Evolutionary conservation across 495 filamentous ascomycete genomes (phyloP), one percentile per base, ranked within the genome.

Genomic region (Penicillium robsamsonii): DNA sequence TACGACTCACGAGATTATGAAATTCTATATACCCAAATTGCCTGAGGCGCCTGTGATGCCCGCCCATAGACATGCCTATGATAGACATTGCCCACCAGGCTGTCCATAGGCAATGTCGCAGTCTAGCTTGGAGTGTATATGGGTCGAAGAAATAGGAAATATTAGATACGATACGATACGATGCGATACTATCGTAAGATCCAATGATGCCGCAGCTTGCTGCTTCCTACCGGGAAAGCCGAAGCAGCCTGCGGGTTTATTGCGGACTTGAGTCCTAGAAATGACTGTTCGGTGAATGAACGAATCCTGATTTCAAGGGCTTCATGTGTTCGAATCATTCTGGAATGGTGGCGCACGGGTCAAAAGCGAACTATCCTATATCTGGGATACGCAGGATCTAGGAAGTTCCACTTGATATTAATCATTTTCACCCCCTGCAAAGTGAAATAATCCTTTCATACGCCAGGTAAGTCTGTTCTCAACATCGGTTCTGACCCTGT

Each of bases 331-430:
- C 33, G 33, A 37, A 37, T 37, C 33, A 37, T 3, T 37, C 33
- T 15, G 33, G 33, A 37, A 8, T 37, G 33, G 33, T 27, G 29
- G 30, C 55, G 41, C 42, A 51, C 31, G 55, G 35, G 46, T 30
- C 27, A 27, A 37, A 24, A 50, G 29, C 22, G 22, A 24, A 29
- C 46, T 46, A 46, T 38, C 15, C 55, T 40, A 25, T 27, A 57
- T 50, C 46, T 48, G 46, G 38, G 29, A 29, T 46, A 1, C 3
- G 42, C 20, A 13, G 18, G 17, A 27, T 45, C 42, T 40, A 50
- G 29, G 5, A 27, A 7, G 38, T 51, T 35, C 48, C 31, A 51
- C 25, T 37, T 51, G 8, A 37, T 37, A 37, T 22, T 50, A 25
- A 43, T 51, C 37, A 37, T 37, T 37, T 37, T 8, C 33, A 37